Conservation (phyloP, 306 rosid genomes). For the Begonia peltatifolia region DNA sequence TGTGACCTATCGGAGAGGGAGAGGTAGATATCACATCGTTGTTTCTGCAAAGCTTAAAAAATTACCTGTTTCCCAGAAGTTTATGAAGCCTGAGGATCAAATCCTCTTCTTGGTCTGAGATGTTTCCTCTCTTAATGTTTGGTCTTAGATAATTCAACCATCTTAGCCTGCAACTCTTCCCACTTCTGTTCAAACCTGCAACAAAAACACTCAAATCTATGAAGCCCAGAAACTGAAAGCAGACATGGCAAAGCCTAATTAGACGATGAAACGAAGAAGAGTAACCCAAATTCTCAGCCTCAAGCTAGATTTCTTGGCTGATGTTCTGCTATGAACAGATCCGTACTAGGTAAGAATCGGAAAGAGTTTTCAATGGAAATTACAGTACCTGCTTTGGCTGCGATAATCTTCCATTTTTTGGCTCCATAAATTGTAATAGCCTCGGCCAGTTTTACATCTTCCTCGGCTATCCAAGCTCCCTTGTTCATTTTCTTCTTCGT, state of each 20-base stretch:
- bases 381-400: conserved; percentile 32
- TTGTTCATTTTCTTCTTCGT: conserved; percentile 17
- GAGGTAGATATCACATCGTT: not conserved
- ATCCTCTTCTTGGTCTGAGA: conserved; percentile 49
- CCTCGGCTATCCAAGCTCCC: conserved; percentile 41
- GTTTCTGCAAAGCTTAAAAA: not conserved
- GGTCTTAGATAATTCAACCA: conserved; percentile 49
- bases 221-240: no score
- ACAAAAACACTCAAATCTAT: not conserved
- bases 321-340: no score
- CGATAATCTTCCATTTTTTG: conserved; percentile 28
- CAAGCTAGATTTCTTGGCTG: no score
- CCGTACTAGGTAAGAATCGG: not conserved
- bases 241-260: no score
- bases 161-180: conserved; percentile 46
- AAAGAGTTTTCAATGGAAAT: not conserved
- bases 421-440: conserved; percentile 29
- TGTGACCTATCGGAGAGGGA: no score
- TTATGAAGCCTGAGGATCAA: conserved; percentile 41
- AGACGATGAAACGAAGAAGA: no score
- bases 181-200: conserved; percentile 31
- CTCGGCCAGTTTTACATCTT: conserved; percentile 37
- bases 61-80: conserved; percentile 43
- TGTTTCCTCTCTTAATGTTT: conserved; percentile 44
- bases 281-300: no score